Base-by-base conservation (phyloP, 495 filamentous ascomycete species). In the Cudoniella acicularis region DNA sequence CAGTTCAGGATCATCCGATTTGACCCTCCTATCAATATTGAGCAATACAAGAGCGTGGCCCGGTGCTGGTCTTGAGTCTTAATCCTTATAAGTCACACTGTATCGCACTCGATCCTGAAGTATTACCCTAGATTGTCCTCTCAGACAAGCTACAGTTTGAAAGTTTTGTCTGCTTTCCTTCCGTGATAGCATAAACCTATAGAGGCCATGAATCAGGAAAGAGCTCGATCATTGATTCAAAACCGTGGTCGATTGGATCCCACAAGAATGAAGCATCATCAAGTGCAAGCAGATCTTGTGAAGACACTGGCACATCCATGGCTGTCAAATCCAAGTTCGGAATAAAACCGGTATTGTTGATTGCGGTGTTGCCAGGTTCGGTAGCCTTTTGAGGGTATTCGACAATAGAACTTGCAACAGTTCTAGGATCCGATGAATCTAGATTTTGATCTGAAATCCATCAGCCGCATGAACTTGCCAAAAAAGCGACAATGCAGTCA, bases 141-240 rank as follows among this genome's bases (percentile, higher is more conserved):
- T n/a, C n/a, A n/a, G n/a, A n/a, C n/a, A n/a, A n/a, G n/a, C n/a
- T n/a, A n/a, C n/a, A n/a, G n/a, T n/a, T n/a, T n/a, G n/a, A n/a
- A n/a, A n/a, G n/a, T n/a, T n/a, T n/a, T n/a, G n/a, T n/a, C n/a
- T n/a, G n/a, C n/a, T n/a, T n/a, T n/a, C n/a, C n/a, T n/a, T n/a
- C n/a, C n/a, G n/a, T n/a, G n/a, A n/a, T n/a, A n/a, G n/a, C n/a
- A n/a, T n/a, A n/a, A n/a, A n/a, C n/a, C n/a, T n/a, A n/a, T n/a
- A 50, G n/a, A 50, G 48, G 48, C 48, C 48, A 50, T 25, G 48
- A 50, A 25, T 50, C 48, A 2, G 48, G 48, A 25, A 24, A 50
- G 3, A 50, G 48, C 48, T 50, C 48, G 21, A 50, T 26, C 48
- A 50, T 50, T 6, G 21, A 24, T 26, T 50, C 48, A n/a, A 50